Conservation (phyloP, 352 stramenopile genomes). For the Blastocystis sp. region DNA sequence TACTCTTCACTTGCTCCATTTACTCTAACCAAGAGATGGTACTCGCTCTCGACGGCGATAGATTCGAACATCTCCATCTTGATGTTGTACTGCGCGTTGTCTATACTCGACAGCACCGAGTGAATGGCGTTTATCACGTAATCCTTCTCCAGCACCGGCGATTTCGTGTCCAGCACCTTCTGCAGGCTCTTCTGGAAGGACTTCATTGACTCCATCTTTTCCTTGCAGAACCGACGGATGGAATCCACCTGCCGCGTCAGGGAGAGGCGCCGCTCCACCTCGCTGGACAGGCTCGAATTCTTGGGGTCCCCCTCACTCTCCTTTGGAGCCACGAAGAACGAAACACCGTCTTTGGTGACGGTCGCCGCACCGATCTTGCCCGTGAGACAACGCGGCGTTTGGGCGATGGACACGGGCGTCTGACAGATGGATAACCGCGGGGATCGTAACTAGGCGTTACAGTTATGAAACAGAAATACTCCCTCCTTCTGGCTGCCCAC, state of each 20-base stretch:
- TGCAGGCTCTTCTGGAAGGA: constrained; percentile 33
- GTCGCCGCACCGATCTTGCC: not conserved
- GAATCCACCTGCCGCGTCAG: not conserved
- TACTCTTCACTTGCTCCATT: not conserved
- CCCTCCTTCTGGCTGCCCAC: not conserved
- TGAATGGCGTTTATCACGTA: not conserved
- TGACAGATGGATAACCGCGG: not conserved
- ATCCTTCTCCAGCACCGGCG: not conserved
- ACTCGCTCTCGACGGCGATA: no score
- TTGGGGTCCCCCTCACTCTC: not conserved
- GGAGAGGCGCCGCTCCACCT: not conserved
- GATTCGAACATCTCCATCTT: not conserved
- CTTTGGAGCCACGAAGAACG: not conserved
- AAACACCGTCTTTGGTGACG: not conserved
- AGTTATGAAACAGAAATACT: not conserved
- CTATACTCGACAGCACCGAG: not conserved
- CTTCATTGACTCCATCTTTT: not conserved
- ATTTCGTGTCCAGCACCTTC: constrained; percentile 23
- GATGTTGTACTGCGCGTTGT: constrained; percentile 53
- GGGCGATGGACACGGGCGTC: not conserved
- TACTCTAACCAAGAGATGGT: no score
- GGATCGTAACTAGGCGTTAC: constrained; percentile 7
- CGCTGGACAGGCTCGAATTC: not conserved
- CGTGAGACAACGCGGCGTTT: not conserved
- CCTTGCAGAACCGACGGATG: constrained; percentile 9